Evolutionary conservation across 2,329 filamentous ascomycete species (phyloP), one percentile per base, ranked within the genome.

Genomic region (Emericellopsis atlantica): DNA sequence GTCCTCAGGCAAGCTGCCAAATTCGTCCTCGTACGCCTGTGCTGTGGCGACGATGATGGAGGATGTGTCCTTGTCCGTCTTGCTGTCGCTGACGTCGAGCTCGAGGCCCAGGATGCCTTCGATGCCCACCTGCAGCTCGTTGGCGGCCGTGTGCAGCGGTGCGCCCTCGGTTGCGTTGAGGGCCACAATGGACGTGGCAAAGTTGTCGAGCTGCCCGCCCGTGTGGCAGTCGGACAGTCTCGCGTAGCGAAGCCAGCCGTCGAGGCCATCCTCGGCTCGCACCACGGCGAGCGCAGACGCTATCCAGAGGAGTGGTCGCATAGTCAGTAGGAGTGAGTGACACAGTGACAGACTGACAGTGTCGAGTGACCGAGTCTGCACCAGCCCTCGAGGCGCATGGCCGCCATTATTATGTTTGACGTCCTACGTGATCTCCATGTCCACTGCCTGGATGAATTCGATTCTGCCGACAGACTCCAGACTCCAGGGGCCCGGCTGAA

Each of bases 241-340:
- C 26, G 77, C 76, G 53, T 83, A 83, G 38, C 79, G 69, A 42
- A 83, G 56, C 79, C 79, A 84, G 37, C 64, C 79, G 43, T 70
- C 61, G 21, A 77, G 57, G 10, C 79, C 79, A 50, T 74, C 69
- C 49, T 84, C 79, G 32, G 75, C 76, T 36, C 57, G 55, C 33
- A 52, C 66, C 32, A 67, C 56, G 46, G 59, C 44, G 32, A 48
- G 45, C 40, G 53, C 47, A 7, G 32, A 16, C 22, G 36, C n/a
- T 10, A 43, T 23, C 12, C 34, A 22, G 32, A 43, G 31, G 26
- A 43, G 41, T 32, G 26, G 34, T 23, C 32, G 37, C 41, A 43
- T 43, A 16, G 22, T 43, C 34, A 21, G 7, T 3, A n/a, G 16
- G n/a, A 6, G 6, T 12, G 14, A 4, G 10, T n/a, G 18, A 37